Evolutionary conservation across 139 green algal genomes (phyloP).

Genomic region (Yamagishiella unicocca): DNA sequence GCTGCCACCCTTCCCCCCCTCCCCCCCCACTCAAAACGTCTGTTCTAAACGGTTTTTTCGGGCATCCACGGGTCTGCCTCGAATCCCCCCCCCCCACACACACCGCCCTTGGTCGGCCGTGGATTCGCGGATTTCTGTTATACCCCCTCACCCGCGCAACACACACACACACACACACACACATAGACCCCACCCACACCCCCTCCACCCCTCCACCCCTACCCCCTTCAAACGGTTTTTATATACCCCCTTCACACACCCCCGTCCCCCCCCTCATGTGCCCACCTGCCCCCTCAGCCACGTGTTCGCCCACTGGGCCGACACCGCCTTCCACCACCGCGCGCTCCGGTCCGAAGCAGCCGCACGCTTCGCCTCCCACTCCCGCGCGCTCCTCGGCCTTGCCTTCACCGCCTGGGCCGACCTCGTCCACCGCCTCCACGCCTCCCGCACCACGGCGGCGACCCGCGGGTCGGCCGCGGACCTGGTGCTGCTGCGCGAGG

Average conservation of each 20-base stretch:
- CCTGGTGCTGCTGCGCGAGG: background rate
- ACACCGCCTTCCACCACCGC: background rate
- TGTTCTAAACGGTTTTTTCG: no score
- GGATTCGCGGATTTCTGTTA: no score
- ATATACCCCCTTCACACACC: background rate
- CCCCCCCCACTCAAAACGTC: no score
- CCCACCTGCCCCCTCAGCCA: conserved; percentile 30
- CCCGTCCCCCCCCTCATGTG: background rate
- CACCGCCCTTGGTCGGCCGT: no score
- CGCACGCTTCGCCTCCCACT: background rate
- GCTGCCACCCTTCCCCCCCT: no score
- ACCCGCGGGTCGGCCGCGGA: background rate
- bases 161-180: no score
- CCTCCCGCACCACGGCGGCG: background rate
- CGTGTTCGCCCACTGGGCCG: background rate
- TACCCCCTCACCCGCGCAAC: no score
- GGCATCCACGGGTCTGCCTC: no score
- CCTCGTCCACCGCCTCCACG: background rate
- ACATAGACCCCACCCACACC: no score
- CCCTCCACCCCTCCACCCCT: no score
- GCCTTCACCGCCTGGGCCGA: background rate
- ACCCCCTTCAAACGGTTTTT: no score
- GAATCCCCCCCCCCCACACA: no score
- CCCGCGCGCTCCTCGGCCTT: background rate
- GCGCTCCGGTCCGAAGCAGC: background rate